phyloP scores from a whole-genome alignment of 2,329 filamentous ascomycete genomes.

The Aspergillus sergii region DNA sequence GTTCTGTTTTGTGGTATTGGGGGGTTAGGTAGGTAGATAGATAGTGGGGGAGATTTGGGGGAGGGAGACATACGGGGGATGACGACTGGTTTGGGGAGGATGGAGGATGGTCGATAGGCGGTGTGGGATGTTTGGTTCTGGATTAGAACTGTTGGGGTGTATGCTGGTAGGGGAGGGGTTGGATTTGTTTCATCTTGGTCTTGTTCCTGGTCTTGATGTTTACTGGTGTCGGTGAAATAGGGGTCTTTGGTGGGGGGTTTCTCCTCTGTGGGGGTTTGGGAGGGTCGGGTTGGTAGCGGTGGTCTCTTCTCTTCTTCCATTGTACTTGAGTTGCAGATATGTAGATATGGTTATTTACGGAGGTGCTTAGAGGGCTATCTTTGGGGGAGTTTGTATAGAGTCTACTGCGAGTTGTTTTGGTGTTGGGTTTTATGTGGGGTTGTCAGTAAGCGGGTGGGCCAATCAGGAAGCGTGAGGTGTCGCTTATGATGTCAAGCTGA shows the following conservation, averaged over 20 bases:
- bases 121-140: slow-evolving; percentile 10
- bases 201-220: background rate
- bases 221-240: background rate
- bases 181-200: background rate
- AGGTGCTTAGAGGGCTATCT: background rate
- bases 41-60: background rate
- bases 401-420: background rate
- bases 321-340: background rate
- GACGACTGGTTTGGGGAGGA: slow-evolving; percentile 15
- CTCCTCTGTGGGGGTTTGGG: background rate
- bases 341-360: background rate
- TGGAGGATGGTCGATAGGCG: background rate
- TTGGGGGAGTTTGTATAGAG: no score
- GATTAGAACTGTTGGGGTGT: slow-evolving; percentile 5
- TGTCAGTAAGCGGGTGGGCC: background rate
- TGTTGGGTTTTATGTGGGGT: background rate
- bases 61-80: slow-evolving; percentile 13
- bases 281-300: background rate
- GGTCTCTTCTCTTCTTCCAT: background rate
- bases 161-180: background rate
- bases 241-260: background rate
- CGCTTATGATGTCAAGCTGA: background rate
- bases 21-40: background rate
- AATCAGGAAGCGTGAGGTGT: background rate
- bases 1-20: background rate